Evolutionary conservation across 2,329 filamentous ascomycete species (phyloP), one percentile per base, ranked within the genome.

Genomic region (Aspergillus versicolor): DNA sequence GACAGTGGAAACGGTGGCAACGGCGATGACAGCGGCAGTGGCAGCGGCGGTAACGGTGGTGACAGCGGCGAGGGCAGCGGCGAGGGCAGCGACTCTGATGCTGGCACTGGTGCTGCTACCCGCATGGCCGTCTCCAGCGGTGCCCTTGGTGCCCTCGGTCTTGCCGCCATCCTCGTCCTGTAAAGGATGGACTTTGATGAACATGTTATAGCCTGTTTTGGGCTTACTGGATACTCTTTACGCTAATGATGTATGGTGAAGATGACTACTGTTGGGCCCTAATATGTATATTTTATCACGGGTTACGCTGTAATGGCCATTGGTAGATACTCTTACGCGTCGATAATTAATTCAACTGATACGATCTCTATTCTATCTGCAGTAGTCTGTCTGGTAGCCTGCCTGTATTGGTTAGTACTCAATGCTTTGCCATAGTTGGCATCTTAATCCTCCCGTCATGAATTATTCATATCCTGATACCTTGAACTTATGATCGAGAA

Each of bases 121-220:
- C 63, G 65, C 59, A 63, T 67, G 50, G 69, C 70, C 56, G 65
- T 70, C 41, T 53, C 68, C 41, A 68, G 62, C 42, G 70, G 69
- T 56, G 69, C 68, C 42, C 67, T 70, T 32, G 77, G 77, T 53
- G 67, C 70, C 46, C 68, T 76, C 37, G 77, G 77, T 60, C 63
- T 80, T 34, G 75, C 73, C 54, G 77, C 75, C 54, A 61, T 78
- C 53, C 63, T 78, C 54, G 65, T 73, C 27, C 66, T 78, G 63
- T 79, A 74, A 71, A 63, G 48, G 21, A 38, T 19, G 37, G 24
- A 54, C 37, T 5, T 58, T 56, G 24, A 37, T 52, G 8, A 38
- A 47, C 48, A 47, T 37, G 34, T 41, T 41, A 30, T 34, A 52
- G 54, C 44, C 40, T 45, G 11, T 24, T 27, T 45, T 42, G 17